Base-by-base conservation (phyloP, 2,329 filamentous ascomycete species). In the Neonectria hederae region DNA sequence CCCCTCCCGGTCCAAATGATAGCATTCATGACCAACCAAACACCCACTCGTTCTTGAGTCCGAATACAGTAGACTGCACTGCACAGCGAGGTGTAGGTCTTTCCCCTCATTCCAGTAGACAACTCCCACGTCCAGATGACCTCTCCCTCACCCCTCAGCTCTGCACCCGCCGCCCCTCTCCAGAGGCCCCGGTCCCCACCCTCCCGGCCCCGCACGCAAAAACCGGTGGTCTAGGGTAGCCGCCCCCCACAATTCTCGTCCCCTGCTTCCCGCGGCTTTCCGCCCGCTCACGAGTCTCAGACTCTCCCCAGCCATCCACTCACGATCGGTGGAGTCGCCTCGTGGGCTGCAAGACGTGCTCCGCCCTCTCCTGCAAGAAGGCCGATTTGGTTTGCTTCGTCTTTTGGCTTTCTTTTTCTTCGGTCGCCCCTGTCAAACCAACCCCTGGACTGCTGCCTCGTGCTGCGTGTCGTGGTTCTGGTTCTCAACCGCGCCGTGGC, bases 281-380 rank as follows among this genome's bases (percentile, higher is more conserved):
- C 66, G 61, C 40, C 53, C 30, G 35, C 40, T 52, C 42, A 21
- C n/a, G 45, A 61, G 54, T 46, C 28, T 24, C n/a, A 24, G 35
- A 38, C 40, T 24, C 48, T 46, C n/a, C 38, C 49, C 46, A 53
- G 13, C 48, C 59, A 65, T 70, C 71, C 71, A 73, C 61, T 73
- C 71, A 74, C 51, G 57, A 70, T 66, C 69, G 54, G 65, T 71
- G 63, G 68, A 65, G 67, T 62, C 56, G 40, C 72, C 72, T 69
- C 72, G 72, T 74, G 72, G 70, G 38, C 57, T 48, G 30, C 58
- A 61, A 60, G 53, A 30, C 38, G 52, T 55, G 53, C 53, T 62
- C 57, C 53, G 55, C 55, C 55, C 42, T 43, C 45, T 49, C 45
- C 51, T 62, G 63, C 63, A 55, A 43, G 22, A 9, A 30, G 42